Evolutionary conservation across 345 rosid genomes (phyloP).

Genomic region (Odontarrhena argentea): DNA sequence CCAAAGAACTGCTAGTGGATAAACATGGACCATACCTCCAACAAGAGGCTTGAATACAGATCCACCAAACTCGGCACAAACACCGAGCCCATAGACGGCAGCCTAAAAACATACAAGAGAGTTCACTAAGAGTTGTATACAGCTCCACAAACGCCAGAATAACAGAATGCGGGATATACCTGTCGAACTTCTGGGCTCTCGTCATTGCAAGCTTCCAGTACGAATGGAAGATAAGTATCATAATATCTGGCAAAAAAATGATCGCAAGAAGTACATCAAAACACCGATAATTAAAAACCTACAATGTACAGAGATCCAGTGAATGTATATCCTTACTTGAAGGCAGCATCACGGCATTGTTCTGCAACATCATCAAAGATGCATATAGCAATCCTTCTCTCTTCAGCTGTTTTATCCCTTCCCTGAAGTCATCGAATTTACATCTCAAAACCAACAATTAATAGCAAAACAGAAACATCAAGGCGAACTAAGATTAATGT

Average conservation of each 20-base stretch:
- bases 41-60: slow-evolving; percentile 86
- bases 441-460: slow-evolving; percentile 6
- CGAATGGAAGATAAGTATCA: slow-evolving; percentile 92
- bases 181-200: slow-evolving; percentile 94
- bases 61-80: slow-evolving; percentile 99
- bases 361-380: slow-evolving; percentile 99
- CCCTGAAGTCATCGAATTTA: slow-evolving; percentile 55
- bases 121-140: neutral
- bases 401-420: slow-evolving; percentile 97
- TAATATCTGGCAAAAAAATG: slow-evolving; percentile 65
- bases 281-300: slow-evolving; percentile 20
- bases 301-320: neutral
- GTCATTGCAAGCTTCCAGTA: slow-evolving; percentile 98
- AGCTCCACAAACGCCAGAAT: slow-evolving; percentile 5
- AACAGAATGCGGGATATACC: slow-evolving; percentile 46
- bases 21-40: slow-evolving; percentile 61
- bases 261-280: slow-evolving; percentile 26
- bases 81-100: slow-evolving; percentile 99
- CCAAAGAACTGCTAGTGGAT: slow-evolving; percentile 2
- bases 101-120: slow-evolving; percentile 58
- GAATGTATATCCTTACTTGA: slow-evolving; percentile 58
- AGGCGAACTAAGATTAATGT: slow-evolving; percentile 5
- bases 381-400: slow-evolving; percentile 99
- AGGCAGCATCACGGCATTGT: slow-evolving; percentile 93
- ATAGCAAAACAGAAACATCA: slow-evolving; percentile 17